phyloP scores from a whole-genome alignment of 306 rosid species.

The Spatholobus suberectus region DNA sequence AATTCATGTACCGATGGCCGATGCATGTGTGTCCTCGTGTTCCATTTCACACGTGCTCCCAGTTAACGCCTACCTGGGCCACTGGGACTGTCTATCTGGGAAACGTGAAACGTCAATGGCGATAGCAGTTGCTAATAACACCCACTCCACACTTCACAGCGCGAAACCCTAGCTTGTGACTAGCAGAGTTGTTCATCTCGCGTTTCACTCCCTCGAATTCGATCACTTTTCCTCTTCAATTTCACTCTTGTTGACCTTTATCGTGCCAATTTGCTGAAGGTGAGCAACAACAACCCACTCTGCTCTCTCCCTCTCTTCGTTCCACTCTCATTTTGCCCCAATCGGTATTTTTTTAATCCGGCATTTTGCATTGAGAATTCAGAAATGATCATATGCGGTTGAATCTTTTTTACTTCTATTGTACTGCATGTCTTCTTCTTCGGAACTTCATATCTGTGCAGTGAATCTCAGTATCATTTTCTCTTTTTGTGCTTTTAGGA shows the following conservation, averaged over 20 bases:
- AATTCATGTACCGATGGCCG: neutral
- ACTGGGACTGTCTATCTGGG: neutral
- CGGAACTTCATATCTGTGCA: neutral
- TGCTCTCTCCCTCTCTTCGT: neutral
- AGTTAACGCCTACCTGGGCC: neutral
- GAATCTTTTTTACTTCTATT: neutral
- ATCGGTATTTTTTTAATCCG: neutral
- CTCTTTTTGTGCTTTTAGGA: neutral
- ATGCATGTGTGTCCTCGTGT: neutral
- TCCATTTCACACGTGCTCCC: neutral
- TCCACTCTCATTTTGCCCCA: conserved; percentile 1
- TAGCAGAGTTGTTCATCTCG: neutral
- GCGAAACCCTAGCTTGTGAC: conserved; percentile 14
- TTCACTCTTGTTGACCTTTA: neutral
- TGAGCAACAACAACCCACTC: neutral
- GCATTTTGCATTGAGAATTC: conserved; percentile 4
- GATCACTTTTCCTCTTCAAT: neutral
- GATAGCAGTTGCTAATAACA: neutral
- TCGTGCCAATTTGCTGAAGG: neutral
- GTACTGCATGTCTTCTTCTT: neutral
- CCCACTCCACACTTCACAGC: neutral
- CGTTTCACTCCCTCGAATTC: neutral
- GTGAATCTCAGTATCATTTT: neutral
- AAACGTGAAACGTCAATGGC: neutral
- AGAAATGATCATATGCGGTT: neutral